Evolutionary conservation across 257 asterid genomes (phyloP).

Genomic region (Schizonepeta tenuifolia): DNA sequence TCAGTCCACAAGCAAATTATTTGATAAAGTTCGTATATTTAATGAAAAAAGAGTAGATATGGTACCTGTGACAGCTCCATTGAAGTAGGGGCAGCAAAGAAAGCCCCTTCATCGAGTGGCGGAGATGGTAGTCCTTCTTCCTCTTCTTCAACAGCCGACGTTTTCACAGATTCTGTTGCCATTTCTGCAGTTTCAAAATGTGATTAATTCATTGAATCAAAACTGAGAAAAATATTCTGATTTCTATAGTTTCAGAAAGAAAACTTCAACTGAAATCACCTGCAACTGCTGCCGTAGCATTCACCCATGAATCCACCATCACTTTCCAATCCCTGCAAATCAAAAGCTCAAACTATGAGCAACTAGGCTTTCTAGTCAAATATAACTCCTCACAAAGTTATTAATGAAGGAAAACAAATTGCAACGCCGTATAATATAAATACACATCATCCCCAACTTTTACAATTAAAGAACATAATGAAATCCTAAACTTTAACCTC

Average conservation of each 20-base stretch:
- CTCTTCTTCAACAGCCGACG: conserved; percentile 66
- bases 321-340: conserved; percentile 78
- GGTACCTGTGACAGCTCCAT: conserved; percentile 82
- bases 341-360: conserved; percentile 33
- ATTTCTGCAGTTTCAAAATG: conserved; percentile 47
- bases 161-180: conserved; percentile 70
- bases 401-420: background rate
- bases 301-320: conserved; percentile 78
- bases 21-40: background rate
- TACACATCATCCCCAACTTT: background rate
- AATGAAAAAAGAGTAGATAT: background rate
- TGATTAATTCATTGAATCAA: conserved; percentile 15
- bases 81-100: conserved; percentile 64
- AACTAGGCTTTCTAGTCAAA: conserved; percentile 3
- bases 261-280: conserved; percentile 39
- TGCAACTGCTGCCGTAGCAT: conserved; percentile 57
- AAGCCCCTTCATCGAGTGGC: conserved; percentile 89
- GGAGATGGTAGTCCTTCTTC: conserved; percentile 97
- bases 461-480: background rate
- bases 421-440: background rate
- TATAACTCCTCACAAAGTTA: background rate
- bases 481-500: background rate
- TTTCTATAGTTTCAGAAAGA: conserved; percentile 12
- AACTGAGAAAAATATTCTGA: background rate
- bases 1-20: conserved; percentile 35